Percentiles rank a stretch among this genome's conserved stretches.
Conservation (phyloP, 116 monocot genomes). For the Phalaenopsis hybrid region DNA sequence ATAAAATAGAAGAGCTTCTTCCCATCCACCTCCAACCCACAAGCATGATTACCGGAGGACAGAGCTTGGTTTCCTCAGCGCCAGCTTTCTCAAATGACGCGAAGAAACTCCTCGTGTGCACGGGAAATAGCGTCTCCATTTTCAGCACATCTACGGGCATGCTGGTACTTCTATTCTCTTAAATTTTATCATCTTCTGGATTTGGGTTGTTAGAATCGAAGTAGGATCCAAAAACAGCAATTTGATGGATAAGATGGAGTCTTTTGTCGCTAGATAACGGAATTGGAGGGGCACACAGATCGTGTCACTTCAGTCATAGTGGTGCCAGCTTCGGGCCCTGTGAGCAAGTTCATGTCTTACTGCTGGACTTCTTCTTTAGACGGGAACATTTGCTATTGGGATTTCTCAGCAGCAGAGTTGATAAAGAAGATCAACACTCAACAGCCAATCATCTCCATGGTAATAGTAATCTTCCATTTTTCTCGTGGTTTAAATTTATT, state of each 20-base stretch:
- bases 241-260: not conserved
- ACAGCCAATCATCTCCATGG: slow-evolving; percentile 72
- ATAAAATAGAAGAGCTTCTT: not conserved
- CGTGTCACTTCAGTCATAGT: slow-evolving; percentile 72
- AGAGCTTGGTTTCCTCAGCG: slow-evolving; percentile 61
- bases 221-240: not conserved
- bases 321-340: slow-evolving; percentile 39
- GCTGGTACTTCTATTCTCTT: slow-evolving; percentile 34
- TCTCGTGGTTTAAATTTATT: not conserved
- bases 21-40: not conserved
- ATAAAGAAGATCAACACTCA: slow-evolving; percentile 58
- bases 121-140: slow-evolving; percentile 72
- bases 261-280: slow-evolving; percentile 48
- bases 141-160: slow-evolving; percentile 84
- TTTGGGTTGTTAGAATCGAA: slow-evolving; percentile 5
- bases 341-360: slow-evolving; percentile 46
- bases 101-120: slow-evolving; percentile 76
- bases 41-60: slow-evolving; percentile 73
- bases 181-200: not conserved
- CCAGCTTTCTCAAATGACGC: slow-evolving; percentile 84
- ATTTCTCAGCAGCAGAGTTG: slow-evolving; percentile 52
- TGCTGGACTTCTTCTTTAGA: slow-evolving; percentile 96
- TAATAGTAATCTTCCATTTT: slow-evolving; percentile 12
- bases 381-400: slow-evolving; percentile 80
- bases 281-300: slow-evolving; percentile 72